phyloP scores from a whole-genome alignment of 805 yeast genomes.

The Tetrapisispora pingtungensis region DNA sequence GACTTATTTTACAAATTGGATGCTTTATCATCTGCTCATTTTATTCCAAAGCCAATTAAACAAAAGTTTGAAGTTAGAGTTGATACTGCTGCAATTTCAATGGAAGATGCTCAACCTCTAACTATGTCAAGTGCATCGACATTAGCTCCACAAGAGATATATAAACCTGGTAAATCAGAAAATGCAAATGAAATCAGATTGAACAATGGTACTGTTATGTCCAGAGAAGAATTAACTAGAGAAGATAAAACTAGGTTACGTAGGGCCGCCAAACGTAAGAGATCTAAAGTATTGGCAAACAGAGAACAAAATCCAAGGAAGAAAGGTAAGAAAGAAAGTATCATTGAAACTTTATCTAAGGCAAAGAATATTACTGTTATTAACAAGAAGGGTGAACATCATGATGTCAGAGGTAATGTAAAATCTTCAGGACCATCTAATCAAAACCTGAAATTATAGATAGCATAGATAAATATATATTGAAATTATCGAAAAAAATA shows the following conservation, averaged over 20 bases:
- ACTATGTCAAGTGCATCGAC: slow-evolving; percentile 62
- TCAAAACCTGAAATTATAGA: slow-evolving; percentile 1
- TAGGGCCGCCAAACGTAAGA: slow-evolving; percentile 77
- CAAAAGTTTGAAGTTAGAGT: slow-evolving; percentile 73
- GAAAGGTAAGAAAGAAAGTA: slow-evolving; percentile 49
- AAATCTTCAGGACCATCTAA: slow-evolving; percentile 30
- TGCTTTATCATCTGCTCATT: slow-evolving; percentile 88
- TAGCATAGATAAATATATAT: background rate
- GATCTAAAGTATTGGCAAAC: slow-evolving; percentile 39
- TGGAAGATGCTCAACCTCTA: slow-evolving; percentile 96
- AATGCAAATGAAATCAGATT: slow-evolving; percentile 54
- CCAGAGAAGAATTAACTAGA: slow-evolving; percentile 71
- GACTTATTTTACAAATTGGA: slow-evolving; percentile 65
- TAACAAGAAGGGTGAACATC: slow-evolving; percentile 63
- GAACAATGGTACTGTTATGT: slow-evolving; percentile 68
- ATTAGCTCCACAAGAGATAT: slow-evolving; percentile 93
- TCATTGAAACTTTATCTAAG: slow-evolving; percentile 58
- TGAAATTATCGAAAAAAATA: background rate
- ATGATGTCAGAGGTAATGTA: slow-evolving; percentile 61
- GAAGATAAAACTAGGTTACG: slow-evolving; percentile 83
- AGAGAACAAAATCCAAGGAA: slow-evolving; percentile 29
- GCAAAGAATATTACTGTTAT: slow-evolving; percentile 73
- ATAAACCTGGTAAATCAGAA: slow-evolving; percentile 39
- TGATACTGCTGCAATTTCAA: slow-evolving; percentile 67
- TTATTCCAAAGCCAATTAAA: slow-evolving; percentile 81